Evolutionary conservation across 805 yeast species (phyloP).

Genomic region (Suhomyces xylopsoci): DNA sequence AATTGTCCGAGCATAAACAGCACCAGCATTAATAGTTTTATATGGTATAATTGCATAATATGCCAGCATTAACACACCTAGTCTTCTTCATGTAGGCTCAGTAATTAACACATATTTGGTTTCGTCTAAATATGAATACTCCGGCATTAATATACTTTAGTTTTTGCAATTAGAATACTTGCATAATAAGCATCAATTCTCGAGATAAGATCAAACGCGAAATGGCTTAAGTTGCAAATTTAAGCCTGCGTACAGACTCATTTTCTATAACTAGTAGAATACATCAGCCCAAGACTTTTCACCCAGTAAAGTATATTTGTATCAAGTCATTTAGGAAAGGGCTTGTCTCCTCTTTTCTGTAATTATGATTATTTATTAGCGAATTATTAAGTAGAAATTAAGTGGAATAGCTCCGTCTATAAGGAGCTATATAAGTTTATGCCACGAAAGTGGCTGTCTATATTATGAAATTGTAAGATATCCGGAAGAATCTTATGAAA

Average conservation of each 20-base stretch:
- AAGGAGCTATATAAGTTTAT: not conserved
- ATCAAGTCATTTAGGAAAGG: not conserved
- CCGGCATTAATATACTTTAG: too few relatives aligned
- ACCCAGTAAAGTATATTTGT: not conserved
- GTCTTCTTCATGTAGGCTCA: too few relatives aligned
- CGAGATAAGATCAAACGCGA: not conserved
- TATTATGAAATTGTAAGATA: not conserved
- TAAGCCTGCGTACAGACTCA: not conserved
- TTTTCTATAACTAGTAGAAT: not conserved
- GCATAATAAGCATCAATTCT: not conserved
- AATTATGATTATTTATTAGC: too few relatives aligned
- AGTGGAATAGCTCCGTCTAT: not conserved
- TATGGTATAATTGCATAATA: not conserved
- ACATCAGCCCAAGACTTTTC: not conserved
- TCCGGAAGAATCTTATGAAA: not conserved
- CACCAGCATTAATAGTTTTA: not conserved
- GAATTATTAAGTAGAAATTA: not conserved
- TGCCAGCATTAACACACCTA: not conserved
- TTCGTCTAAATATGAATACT: too few relatives aligned
- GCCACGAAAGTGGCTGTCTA: not conserved
- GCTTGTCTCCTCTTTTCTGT: not conserved
- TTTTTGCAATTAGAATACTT: not conserved
- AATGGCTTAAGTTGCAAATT: not conserved
- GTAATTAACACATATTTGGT: not conserved
- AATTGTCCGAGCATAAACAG: conserved; percentile 1